phyloP scores from a whole-genome alignment of 2,329 filamentous ascomycete species.

The Clarireedia sp. region DNA sequence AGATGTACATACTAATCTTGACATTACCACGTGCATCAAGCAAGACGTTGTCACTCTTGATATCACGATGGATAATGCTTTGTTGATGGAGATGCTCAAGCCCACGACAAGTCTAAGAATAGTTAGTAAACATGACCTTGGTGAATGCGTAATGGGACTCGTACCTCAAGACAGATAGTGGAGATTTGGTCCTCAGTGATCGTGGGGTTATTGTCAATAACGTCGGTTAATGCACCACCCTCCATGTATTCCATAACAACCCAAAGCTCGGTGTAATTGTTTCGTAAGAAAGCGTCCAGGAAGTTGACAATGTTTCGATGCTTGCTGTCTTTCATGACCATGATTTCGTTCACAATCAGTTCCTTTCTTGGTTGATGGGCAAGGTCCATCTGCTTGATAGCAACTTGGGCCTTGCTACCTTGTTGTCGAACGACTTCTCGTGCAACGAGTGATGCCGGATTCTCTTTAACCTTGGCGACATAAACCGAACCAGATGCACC shows the following conservation, averaged over 20 bases:
- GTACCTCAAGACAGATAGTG: conserved; percentile 91
- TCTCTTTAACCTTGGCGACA: conserved; percentile 89
- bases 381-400: conserved; percentile 99
- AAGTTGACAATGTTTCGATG: conserved; percentile 99
- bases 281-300: conserved; percentile 90
- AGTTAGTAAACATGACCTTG: conserved; percentile 9
- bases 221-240: conserved; percentile 91
- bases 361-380: conserved; percentile 96
- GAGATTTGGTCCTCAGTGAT: conserved; percentile 97
- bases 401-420: conserved; percentile 78
- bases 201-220: conserved; percentile 93
- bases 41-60: conserved; percentile 98
- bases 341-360: conserved; percentile 97
- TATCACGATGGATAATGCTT: conserved; percentile 95
- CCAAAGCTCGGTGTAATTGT: conserved; percentile 94
- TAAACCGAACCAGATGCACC: conserved; percentile 97
- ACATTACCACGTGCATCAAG: conserved; percentile 91
- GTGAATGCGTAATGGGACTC: conserved; percentile 24
- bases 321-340: conserved; percentile 99
- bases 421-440: conserved; percentile 71
- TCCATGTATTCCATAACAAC: conserved; percentile 99
- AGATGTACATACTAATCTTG: conserved; percentile 96
- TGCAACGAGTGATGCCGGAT: conserved; percentile 71
- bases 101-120: conserved; percentile 78
- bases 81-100: conserved; percentile 94